phyloP scores from a whole-genome alignment of 176 grass and related monocot species.

The Eragrostis curvula region DNA sequence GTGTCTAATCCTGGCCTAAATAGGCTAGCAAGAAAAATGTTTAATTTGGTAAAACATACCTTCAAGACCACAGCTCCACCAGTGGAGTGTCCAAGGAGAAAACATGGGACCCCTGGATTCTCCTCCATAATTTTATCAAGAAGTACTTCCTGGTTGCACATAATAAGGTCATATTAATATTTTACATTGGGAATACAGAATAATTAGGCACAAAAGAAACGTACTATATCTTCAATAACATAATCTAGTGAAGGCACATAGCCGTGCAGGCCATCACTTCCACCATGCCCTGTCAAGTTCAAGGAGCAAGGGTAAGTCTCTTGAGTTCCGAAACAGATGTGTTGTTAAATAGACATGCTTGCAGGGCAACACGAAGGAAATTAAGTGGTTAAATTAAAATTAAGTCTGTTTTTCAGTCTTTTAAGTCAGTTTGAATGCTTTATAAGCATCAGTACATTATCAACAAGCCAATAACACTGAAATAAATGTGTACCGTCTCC shows the following conservation, averaged over 20 bases:
- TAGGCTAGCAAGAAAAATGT: not conserved
- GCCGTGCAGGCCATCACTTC: slow-evolving; percentile 95
- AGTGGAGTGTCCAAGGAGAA: slow-evolving; percentile 96
- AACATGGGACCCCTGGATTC: slow-evolving; percentile 79
- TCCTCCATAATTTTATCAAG: slow-evolving; percentile 78
- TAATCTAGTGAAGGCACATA: slow-evolving; percentile 96
- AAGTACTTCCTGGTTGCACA: slow-evolving; percentile 63
- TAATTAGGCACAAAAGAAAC: not conserved
- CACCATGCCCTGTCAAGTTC: slow-evolving; percentile 82
- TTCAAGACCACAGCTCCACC: slow-evolving; percentile 95
- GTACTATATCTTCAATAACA: slow-evolving; percentile 90
- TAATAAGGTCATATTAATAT: not conserved
- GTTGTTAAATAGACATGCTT: not conserved
- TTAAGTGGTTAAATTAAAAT: not conserved
- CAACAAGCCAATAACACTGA: not conserved
- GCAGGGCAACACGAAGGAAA: not conserved
- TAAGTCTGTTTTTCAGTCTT: not conserved
- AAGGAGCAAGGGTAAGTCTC: slow-evolving; percentile 21
- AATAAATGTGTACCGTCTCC: not conserved
- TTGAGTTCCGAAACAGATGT: not conserved
- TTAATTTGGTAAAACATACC: slow-evolving; percentile 51
- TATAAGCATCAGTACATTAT: slow-evolving; percentile 1
- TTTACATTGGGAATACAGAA: not conserved
- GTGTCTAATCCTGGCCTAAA: slow-evolving; percentile 60
- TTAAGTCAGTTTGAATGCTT: not conserved